A percentile compares a stretch with the other conserved stretches of the same genome.
Conservation (phyloP, 2,329 filamentous ascomycete species). For the Canariomyces notabilis region DNA sequence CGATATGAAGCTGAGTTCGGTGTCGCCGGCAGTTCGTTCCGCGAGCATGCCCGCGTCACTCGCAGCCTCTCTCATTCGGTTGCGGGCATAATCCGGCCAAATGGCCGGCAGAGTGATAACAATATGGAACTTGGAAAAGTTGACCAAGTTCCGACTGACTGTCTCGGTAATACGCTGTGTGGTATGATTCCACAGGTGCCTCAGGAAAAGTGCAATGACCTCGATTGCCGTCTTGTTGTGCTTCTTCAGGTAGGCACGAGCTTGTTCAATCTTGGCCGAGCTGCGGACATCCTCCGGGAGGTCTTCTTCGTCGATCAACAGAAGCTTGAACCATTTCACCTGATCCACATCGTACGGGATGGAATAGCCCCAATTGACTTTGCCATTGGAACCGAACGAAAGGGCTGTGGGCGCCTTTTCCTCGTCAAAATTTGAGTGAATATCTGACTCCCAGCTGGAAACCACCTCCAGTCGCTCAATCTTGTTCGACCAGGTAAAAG, state of each 20-base stretch:
- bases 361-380: slow-evolving; percentile 31
- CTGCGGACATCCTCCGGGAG: slow-evolving; percentile 24
- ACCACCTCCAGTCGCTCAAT: slow-evolving; percentile 29
- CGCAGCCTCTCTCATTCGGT: slow-evolving; percentile 34
- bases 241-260: not conserved
- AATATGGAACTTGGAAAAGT: slow-evolving; percentile 30
- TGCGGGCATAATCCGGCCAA: slow-evolving; percentile 37
- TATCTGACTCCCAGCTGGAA: slow-evolving; percentile 28
- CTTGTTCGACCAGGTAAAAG: slow-evolving; percentile 32
- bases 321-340: slow-evolving; percentile 39
- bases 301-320: slow-evolving; percentile 33
- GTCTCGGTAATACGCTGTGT: slow-evolving; percentile 26
- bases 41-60: slow-evolving; percentile 33
- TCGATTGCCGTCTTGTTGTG: slow-evolving; percentile 25
- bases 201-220: slow-evolving; percentile 31
- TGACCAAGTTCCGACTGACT: slow-evolving; percentile 22
- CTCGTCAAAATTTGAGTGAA: slow-evolving; percentile 24
- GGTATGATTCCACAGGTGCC: slow-evolving; percentile 31
- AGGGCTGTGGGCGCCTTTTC: slow-evolving; percentile 32
- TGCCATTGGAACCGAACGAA: slow-evolving; percentile 1
- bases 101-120: slow-evolving; percentile 43
- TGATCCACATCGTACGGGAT: slow-evolving; percentile 22
- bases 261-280: slow-evolving; percentile 34
- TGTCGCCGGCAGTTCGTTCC: slow-evolving; percentile 25
- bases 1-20: slow-evolving; percentile 32